Evolutionary conservation across 257 asterid genomes (phyloP).

Genomic region (Haberlea rhodopensis): DNA sequence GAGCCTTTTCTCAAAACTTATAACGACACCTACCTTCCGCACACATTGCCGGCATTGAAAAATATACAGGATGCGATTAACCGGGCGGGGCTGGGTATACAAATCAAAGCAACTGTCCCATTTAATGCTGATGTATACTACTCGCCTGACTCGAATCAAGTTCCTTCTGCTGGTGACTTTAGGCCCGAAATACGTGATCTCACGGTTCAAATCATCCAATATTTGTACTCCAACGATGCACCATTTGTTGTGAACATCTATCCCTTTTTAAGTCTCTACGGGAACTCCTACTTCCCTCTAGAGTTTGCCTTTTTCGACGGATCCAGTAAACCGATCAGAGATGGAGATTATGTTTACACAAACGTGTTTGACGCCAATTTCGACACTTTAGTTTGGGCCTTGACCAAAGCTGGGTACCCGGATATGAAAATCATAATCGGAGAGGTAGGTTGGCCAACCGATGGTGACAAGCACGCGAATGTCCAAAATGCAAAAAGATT

Average conservation of each 20-base stretch:
- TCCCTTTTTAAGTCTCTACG: conserved; percentile 83
- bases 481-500: conserved; percentile 53
- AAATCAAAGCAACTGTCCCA: conserved; percentile 75
- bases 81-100: conserved; percentile 60
- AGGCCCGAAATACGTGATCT: conserved; percentile 78
- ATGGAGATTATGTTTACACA: conserved; percentile 53
- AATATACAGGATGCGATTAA: conserved; percentile 79
- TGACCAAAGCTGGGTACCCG: conserved; percentile 76
- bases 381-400: conserved; percentile 73
- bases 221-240: conserved; percentile 56
- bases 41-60: conserved; percentile 69
- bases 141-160: conserved; percentile 78
- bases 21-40: conserved; percentile 51
- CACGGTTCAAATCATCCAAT: conserved; percentile 59
- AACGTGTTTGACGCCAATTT: conserved; percentile 92
- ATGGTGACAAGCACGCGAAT: conserved; percentile 70
- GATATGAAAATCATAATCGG: conserved; percentile 69
- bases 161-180: conserved; percentile 92
- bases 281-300: conserved; percentile 62
- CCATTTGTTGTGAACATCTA: conserved; percentile 89
- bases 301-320: conserved; percentile 89
- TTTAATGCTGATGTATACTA: conserved; percentile 83
- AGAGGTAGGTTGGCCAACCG: conserved; percentile 97
- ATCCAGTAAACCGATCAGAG: conserved; percentile 48
- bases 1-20: conserved; percentile 86